Evolutionary conservation across 179 eudicot species (phyloP), one percentile per base, ranked within the genome.

Genomic region (Actinidia arguta): DNA sequence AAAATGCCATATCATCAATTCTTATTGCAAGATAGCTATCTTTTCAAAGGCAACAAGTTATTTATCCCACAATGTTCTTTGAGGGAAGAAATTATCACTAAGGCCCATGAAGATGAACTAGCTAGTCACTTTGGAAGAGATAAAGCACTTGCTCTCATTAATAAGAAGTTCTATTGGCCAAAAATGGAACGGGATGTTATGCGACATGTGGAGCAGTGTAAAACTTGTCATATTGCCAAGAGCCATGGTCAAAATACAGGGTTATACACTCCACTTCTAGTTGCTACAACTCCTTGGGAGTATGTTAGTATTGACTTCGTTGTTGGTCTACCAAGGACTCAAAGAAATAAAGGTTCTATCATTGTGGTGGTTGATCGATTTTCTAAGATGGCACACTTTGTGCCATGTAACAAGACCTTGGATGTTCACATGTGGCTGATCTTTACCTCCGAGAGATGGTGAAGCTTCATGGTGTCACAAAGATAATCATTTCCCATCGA

Each of bases 1-100:
- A 36, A 36, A 8, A 18, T 14, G 2, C 16, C 44, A 4, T 27
- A 27, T 27, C 17, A 36, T 5, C 20, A 47, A 22, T 50, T 22
- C 20, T 24, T 54, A 8, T 54, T 25, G 9, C 59, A 54, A 22
- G 67, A 82, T 64, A 67, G 80, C 12, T 64, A 22, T 47, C 75
- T 82, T 63, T 75, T 82, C 25, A 48, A 64, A 11, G 14, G 17
- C 0, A 48, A 64, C 46, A 51, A 71, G 0, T 17, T 82, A 5
- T 82, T 80, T 24, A 62, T 74, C 50, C 64, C 83, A 4, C 31
- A 22, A 62, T 62, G 67, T 22, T 72, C 76, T 58, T 54, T 75
- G 22, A 4, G 46, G 22, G 39, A 24, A 39, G 20, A 6, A 27
- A 75, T 75, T 39, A 54, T 75, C 27, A 51, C 0, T 2, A 66